Evolutionary conservation across 192 early-diverging fungal genomes (phyloP), one percentile per base, ranked within the genome.

Genomic region (Phycomyces nitens): DNA sequence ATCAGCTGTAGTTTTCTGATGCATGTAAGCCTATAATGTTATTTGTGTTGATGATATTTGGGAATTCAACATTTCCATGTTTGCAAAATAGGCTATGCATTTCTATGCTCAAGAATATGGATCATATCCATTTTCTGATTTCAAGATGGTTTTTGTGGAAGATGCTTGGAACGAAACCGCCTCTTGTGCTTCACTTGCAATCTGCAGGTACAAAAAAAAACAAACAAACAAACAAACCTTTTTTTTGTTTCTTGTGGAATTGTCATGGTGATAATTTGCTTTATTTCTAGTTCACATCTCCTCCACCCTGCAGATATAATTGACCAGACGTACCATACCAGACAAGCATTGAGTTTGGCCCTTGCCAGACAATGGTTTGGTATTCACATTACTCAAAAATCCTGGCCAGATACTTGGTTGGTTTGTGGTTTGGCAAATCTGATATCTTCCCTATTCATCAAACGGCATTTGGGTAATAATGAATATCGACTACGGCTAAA

Each of bases 281-380:
- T 22, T 41, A 18, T 21, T 2, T 24, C 6, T 43, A 64, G 68
- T 15, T 69, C 68, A 16, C 60, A 60, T 55, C 66, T 97, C 18
- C 74, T 99, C 27, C 81, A 96, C 53, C 72, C 83, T 10, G 76
- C 82, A 21, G 75, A 82, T 43, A 79, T 93, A 12, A 93, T 98
- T 69, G 97, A 99, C 65, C 92, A 94, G 68, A 85, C 83, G 5
- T 97, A 92, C 63, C 89, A 90, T 54, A 91, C 93, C 3, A 82
- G 93, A 50, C 83, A 82, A 6, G 55, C 73, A 22, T 66, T 99
- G 44, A 85, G 83, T 18, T 71, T 85, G 43, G 86, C 85, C 0
- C 68, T 97, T 5, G 91, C 91, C 18, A 74, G 84, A 47, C 97
- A 99, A 82, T 99, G 96, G 96, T 96, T 98, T 73, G 96, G 96